Evolutionary conservation across 2,329 filamentous ascomycete species (phyloP), one percentile per base, ranked within the genome.

Genomic region (Aspergillus sp.): DNA sequence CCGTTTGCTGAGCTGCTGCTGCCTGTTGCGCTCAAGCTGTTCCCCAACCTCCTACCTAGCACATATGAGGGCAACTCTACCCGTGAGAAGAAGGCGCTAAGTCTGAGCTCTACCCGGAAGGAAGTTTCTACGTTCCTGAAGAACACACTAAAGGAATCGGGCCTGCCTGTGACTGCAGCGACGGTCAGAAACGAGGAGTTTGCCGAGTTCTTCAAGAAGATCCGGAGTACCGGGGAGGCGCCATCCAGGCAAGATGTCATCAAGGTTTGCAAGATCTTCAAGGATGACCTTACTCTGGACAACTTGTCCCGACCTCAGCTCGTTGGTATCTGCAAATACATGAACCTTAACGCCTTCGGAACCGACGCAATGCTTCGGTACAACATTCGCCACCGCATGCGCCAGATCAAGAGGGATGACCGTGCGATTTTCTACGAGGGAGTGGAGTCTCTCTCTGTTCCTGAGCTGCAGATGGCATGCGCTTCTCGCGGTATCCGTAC

Each of bases 191-290:
- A 89, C 70, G 92, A 96, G 66, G 95, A 98, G 74, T 99, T 99
- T 68, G 84, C 89, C 60, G 91, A 93, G 69, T 99, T 99, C 79
- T 99, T 99, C 88, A 89, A 91, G 73, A 99, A 99, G 81, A 86
- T 98, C 61, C 84, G 95, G 54, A 87, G 91, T 17, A 97, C 93
- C 1, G 95, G 93, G 63, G 93, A 98, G 79, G 83, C 89, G 46
- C 95, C 95, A 1, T 95, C 90, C 4, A 85, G 87, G 54, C 85
- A 93, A 64, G 95, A 99, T 72, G 91, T 99, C 62, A 96, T 99
- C 82, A 96, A 95, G 78, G 93, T 99, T 62, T 98, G 95, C 86
- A 96, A 97, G 83, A 89, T 96, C 64, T 99, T 99, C 86, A 96
- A 95, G 75, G 95, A 99, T 73, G 95, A 99, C 75, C 74, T 99